Conservation (phyloP, 352 stramenopile species). For the Globisporangium ultimum region DNA sequence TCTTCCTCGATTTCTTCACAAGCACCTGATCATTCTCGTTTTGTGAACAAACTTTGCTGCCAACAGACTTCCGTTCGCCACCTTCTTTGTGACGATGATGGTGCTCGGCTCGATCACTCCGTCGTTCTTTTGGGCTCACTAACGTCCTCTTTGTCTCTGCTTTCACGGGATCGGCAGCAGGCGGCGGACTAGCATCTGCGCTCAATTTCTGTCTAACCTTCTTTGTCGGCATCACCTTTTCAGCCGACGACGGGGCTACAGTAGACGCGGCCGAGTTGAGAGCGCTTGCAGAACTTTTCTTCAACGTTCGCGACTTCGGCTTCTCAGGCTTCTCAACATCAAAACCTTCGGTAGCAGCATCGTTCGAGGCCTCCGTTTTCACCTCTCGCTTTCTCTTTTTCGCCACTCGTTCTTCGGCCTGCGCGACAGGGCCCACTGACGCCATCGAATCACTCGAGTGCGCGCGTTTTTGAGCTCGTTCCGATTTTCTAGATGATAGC, state of each 20-base stretch:
- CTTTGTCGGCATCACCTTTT: background rate
- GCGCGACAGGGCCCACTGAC: background rate
- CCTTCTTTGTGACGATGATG: background rate
- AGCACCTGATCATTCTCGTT: background rate
- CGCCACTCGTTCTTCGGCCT: background rate
- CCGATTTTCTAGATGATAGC: constrained; percentile 3
- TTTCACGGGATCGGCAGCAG: no score
- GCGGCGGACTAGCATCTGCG: background rate
- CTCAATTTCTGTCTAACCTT: constrained; percentile 2
- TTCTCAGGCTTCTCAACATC: background rate
- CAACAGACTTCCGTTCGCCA: background rate
- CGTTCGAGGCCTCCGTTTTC: background rate
- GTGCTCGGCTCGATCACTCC: background rate
- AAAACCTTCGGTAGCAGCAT: background rate
- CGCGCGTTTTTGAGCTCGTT: constrained; percentile 2
- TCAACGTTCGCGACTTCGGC: background rate
- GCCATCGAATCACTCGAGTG: constrained; percentile 2
- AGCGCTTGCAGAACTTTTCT: background rate
- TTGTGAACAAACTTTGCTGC: background rate
- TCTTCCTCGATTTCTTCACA: background rate
- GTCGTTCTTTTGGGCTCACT: background rate
- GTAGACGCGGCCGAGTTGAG: no score
- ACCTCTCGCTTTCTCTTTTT: constrained; percentile 10
- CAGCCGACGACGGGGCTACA: no score
- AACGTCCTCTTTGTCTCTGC: background rate